Conservation (phyloP, 768 basidiomycete genomes). For the Cystobasidium ongulense region DNA sequence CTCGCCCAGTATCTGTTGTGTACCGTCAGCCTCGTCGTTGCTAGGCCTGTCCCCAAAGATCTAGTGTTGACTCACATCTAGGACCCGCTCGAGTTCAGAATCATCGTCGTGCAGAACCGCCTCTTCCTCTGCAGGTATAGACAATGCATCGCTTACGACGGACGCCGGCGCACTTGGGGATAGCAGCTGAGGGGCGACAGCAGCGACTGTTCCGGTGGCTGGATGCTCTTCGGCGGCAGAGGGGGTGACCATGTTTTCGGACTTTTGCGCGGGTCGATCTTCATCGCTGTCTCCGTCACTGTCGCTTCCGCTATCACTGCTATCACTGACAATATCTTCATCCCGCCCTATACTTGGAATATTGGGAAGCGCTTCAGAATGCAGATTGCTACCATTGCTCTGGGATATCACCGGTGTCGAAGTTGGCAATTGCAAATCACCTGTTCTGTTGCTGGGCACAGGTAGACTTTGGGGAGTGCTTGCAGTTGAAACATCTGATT, state of each 20-base stretch:
- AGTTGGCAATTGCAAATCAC: slow-evolving; percentile 9
- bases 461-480: not conserved
- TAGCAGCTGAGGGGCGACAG: too few relatives aligned
- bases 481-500: not conserved
- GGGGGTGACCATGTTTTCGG: too few relatives aligned
- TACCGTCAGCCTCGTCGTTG: not conserved
- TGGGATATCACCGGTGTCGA: not conserved
- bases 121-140: slow-evolving; percentile 51
- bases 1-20: slow-evolving; percentile 62
- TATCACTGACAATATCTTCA: not conserved
- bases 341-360: not conserved
- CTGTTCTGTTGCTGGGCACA: not conserved
- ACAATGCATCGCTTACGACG: slow-evolving; percentile 45
- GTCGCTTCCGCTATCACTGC: not conserved
- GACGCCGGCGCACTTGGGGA: not conserved
- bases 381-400: not conserved
- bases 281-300: not conserved
- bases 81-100: slow-evolving; percentile 67
- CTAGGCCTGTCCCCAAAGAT: not conserved
- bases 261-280: too few relatives aligned
- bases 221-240: too few relatives aligned
- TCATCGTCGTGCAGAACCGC: slow-evolving; percentile 83
- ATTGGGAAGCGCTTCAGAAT: not conserved
- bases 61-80: slow-evolving; percentile 52
- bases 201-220: too few relatives aligned